Evolutionary conservation across 2,329 filamentous ascomycete genomes (phyloP), one percentile per base, ranked within the genome.

Genomic region (Xylaria sp.): DNA sequence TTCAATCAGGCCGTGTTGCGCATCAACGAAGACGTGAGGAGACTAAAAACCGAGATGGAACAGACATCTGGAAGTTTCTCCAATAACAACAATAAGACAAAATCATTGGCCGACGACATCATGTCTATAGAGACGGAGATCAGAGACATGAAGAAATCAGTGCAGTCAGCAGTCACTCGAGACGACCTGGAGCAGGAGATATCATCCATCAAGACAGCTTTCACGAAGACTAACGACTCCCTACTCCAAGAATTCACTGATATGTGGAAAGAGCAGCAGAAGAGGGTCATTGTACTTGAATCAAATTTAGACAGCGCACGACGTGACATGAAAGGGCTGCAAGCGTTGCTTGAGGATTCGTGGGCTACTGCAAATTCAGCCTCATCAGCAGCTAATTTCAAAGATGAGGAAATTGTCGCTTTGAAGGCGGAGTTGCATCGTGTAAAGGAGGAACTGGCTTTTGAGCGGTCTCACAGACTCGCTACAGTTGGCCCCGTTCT

Each of bases 1-100:
- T 73, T 77, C 52, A 72, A 76, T 18, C 69, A 69, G 10, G 67
- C 70, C 23, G 67, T 77, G 8, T 59, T 64, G 16, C 72, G 71
- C 19, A 70, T 78, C 16, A 70, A 76, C 42, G 59, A 66, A 18
- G 72, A 76, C 42, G 65, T 75, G 57, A 63, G 69, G 42, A 71
- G 68, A 30, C 63, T 76, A 8, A 70, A 66, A 39, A 70, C 70
- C 35, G 68, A 67, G 1, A 61, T 74, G n/a, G 54, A 57, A 5
- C 59, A 65, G 4, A 53, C 75, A 39, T 67, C 66, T n/a, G 65
- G 55, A 7, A 68, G 72, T 5, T 44, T 71, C n/a, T 53, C 52
- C 6, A 23, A 48, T 10, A 46, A 60, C 3, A 59, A 46, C 16
- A 35, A 48, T 3, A 57, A 48, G 47, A 59, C 50, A 0, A 59